These are phyloP conservation scores for Pleurotus citrinopileatus DNA, from an alignment of 768 basidiomycete species.

Conservation along the genomic window DNA sequence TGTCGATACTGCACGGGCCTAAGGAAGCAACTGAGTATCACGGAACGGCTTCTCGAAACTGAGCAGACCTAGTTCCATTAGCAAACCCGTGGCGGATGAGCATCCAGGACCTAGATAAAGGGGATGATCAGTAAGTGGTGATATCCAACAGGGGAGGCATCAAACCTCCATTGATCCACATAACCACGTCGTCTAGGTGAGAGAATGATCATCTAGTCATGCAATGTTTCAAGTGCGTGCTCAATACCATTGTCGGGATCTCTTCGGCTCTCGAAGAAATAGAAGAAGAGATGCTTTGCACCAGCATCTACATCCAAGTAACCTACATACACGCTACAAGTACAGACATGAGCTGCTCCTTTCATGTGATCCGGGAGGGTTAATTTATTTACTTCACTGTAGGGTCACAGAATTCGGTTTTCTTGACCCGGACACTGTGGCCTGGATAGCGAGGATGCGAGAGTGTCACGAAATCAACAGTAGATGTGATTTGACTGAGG, in stretches of 20 bases:
- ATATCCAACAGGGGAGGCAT: not conserved
- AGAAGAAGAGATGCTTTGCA: slow-evolving; percentile 67
- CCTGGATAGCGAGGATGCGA: slow-evolving; percentile 50
- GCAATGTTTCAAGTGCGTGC: slow-evolving; percentile 19
- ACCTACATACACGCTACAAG: slow-evolving; percentile 34
- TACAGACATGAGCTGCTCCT: not conserved
- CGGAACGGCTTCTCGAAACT: too few relatives aligned
- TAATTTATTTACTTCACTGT: slow-evolving; percentile 51
- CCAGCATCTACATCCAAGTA: slow-evolving; percentile 44
- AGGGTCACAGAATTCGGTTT: slow-evolving; percentile 58
- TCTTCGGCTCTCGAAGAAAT: slow-evolving; percentile 71
- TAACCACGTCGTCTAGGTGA: slow-evolving; percentile 54
- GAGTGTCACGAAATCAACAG: slow-evolving; percentile 30
- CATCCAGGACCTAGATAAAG: slow-evolving; percentile 48
- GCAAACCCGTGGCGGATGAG: slow-evolving; percentile 54
- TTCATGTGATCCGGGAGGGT: slow-evolving; percentile 6
- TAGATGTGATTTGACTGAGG: not conserved
- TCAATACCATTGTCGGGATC: slow-evolving; percentile 52
- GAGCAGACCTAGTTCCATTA: slow-evolving; percentile 76
- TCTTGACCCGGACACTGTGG: slow-evolving; percentile 58
- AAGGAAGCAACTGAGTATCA: too few relatives aligned
- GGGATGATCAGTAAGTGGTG: not conserved
- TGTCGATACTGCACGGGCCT: slow-evolving; percentile 52
- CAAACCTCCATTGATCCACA: slow-evolving; percentile 67
- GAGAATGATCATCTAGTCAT: not conserved